Conservation (phyloP, 1,139 yeast species). For the Diutina neorugosa region DNA sequence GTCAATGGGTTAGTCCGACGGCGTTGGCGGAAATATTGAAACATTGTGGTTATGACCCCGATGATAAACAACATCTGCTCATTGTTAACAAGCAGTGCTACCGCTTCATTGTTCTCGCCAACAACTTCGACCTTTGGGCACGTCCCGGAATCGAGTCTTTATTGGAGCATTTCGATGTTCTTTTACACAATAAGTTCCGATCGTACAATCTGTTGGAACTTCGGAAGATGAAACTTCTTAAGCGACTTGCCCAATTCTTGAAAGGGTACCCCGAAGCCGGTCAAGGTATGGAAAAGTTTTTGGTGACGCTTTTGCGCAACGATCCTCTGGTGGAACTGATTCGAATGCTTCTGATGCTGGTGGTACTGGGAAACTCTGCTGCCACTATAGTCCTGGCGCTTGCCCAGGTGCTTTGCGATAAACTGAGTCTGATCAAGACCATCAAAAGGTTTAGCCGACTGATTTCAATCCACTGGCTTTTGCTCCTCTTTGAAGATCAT, state of each 20-base stretch:
- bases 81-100: slow-evolving; percentile 3
- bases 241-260: slow-evolving; percentile 40
- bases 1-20: slow-evolving; percentile 11
- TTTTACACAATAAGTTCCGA: slow-evolving; percentile 39
- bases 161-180: slow-evolving; percentile 42
- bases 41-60: slow-evolving; percentile 16
- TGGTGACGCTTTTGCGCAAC: slow-evolving; percentile 8
- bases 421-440: slow-evolving; percentile 14
- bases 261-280: slow-evolving; percentile 14
- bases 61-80: slow-evolving; percentile 10
- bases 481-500: slow-evolving; percentile 33
- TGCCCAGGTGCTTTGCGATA: neutral
- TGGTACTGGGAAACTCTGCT: neutral
- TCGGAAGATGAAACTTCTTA: slow-evolving; percentile 39
- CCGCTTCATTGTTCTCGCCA: slow-evolving; percentile 11
- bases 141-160: slow-evolving; percentile 11
- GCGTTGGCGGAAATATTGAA: neutral
- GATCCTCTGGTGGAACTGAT: slow-evolving; percentile 1
- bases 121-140: slow-evolving; percentile 22
- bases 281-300: neutral
- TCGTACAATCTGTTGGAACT: slow-evolving; percentile 39
- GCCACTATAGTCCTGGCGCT: neutral
- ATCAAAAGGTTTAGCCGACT: slow-evolving; percentile 41
- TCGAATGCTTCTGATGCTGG: slow-evolving; percentile 1
- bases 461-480: slow-evolving; percentile 53